These are phyloP conservation scores for Agastache rugosa DNA, from an alignment of 257 asterid species.

Conservation along the genomic window DNA sequence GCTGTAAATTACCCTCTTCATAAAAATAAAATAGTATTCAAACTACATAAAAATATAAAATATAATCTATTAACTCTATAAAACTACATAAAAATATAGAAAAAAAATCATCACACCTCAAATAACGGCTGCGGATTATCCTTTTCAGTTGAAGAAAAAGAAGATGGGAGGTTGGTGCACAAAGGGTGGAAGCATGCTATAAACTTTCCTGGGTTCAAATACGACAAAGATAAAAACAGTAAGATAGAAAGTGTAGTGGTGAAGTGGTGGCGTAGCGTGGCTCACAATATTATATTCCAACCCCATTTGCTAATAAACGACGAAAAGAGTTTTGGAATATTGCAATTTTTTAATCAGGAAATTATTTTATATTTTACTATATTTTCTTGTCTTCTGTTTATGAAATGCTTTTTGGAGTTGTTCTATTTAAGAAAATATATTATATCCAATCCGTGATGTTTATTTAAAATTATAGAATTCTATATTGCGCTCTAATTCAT, in stretches of 20 bases:
- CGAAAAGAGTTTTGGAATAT: slow-evolving; percentile 25
- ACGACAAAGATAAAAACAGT: slow-evolving; percentile 44
- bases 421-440: background rate
- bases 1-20: too few relatives aligned
- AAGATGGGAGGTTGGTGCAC: slow-evolving; percentile 3
- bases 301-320: slow-evolving; percentile 36
- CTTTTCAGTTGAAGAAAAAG: background rate
- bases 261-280: slow-evolving; percentile 23
- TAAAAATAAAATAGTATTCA: too few relatives aligned
- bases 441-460: background rate
- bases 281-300: slow-evolving; percentile 22
- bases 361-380: background rate
- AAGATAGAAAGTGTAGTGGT: background rate
- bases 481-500: background rate
- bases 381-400: background rate
- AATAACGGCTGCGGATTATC: too few relatives aligned
- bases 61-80: too few relatives aligned
- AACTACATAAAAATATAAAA: too few relatives aligned
- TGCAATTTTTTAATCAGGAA: background rate
- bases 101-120: too few relatives aligned
- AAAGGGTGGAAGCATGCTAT: background rate
- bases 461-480: background rate
- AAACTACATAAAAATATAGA: too few relatives aligned
- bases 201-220: background rate
- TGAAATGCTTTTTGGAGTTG: background rate